Evolutionary conservation across 805 yeast genomes (phyloP), one percentile per base, ranked within the genome.

Genomic region (Candida qinlingensis): DNA sequence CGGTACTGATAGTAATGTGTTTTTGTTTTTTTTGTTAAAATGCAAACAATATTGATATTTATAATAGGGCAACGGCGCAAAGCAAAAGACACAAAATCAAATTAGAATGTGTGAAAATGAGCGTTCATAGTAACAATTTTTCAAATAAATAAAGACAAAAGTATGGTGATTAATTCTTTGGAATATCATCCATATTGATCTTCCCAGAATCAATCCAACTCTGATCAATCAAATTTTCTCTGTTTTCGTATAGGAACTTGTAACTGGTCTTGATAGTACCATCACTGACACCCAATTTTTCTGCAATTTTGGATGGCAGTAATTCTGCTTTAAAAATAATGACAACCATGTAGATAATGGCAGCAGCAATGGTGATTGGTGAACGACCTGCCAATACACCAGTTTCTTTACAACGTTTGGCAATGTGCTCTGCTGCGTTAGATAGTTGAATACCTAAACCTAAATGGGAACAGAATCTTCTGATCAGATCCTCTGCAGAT

Each of bases 341-440:
- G 4, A 92, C 86, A 6, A 96, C 87, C 87, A 94, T 84, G 69
- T 92, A 94, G 43, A 94, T 92, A 5, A 94, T 96, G 1, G 97
- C 95, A 7, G 98, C 98, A 0, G 98, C 97, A 62, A 94, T 89
- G 36, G 99, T 92, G 47, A 91, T 91, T 30, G 99, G 99, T 4
- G 97, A 87, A 57, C 97, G 79, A 59, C 99, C 98, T 13, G 96
- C 97, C 61, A 94, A 75, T 37, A 92, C 95, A 48, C 97, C 97
- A 53, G 85, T 84, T 53, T 87, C 96, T 62, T 88, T 87, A 61
- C 96, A 89, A 55, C 85, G 77, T 63, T 89, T 81, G 3, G 97
- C 97, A 57, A 94, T 89, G 60, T 85, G 79, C 67, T 92, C 97
- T 3, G 98, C 96, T 8, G 96, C 92, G 53, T 89, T 87, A 25